Conservation (phyloP, 805 yeast genomes). For the Pichia eremophila region DNA sequence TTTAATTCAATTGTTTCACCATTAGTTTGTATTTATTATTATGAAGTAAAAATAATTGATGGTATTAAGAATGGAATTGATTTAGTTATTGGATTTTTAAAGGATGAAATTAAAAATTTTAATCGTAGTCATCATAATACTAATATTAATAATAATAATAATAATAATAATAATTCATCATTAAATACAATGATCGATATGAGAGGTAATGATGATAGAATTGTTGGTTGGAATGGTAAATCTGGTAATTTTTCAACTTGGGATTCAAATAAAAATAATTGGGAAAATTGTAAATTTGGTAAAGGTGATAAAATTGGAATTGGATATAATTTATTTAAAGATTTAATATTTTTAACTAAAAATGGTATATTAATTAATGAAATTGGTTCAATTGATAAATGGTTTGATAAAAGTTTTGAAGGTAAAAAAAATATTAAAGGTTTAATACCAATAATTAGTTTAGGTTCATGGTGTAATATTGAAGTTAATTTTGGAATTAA, state of each 20-base stretch:
- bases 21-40: conserved; percentile 40
- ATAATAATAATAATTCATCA: too few relatives aligned
- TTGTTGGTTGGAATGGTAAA: conserved; percentile 46
- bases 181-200: conserved; percentile 23
- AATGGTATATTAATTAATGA: conserved; percentile 62
- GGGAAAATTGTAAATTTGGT: conserved; percentile 37
- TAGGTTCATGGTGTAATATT: conserved; percentile 33
- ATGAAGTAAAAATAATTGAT: conserved; percentile 34
- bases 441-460: conserved; percentile 36
- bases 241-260: conserved; percentile 37
- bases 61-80: conserved; percentile 31
- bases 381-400: conserved; percentile 23
- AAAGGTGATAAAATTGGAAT: conserved; percentile 68
- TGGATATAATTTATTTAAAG: conserved; percentile 63
- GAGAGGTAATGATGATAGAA: conserved; percentile 39
- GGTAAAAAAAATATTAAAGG: conserved; percentile 3
- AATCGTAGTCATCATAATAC: neutral
- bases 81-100: conserved; percentile 38
- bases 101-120: conserved; percentile 12
- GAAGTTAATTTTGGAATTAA: conserved; percentile 44
- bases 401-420: conserved; percentile 3
- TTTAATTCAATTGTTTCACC: conserved; percentile 1
- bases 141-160: too few relatives aligned
- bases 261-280: conserved; percentile 24
- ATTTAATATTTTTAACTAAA: conserved; percentile 65